Base-by-base conservation (phyloP, 2,329 filamentous ascomycete genomes). In the Hymenoscyphus linearis region DNA sequence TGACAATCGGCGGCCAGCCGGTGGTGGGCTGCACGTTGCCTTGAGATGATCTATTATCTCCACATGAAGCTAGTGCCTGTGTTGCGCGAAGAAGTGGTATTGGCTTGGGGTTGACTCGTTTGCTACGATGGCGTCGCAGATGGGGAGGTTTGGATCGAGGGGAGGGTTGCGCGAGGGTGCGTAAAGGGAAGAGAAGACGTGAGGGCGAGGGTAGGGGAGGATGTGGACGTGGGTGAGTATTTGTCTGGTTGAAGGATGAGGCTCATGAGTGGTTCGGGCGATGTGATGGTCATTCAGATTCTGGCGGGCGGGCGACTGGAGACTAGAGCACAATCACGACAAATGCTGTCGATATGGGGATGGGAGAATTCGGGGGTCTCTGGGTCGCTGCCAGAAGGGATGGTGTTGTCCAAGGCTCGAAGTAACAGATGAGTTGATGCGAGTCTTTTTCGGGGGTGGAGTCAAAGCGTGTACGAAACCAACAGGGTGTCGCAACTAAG, bases 21-120 rank as follows among this genome's bases (percentile, higher is more conserved):
- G 47, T 60, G 55, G 58, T 64, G 63, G 64, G 64, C 61, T 69
- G 68, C 67, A 68, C 63, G 64, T 58, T 67, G 61, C 67, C 69
- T 67, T 64, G 61, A 37, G 44, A 55, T 62, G 56, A 59, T 67
- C 63, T 64, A 57, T 62, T 66, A 65, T 52, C 61, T 68, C 64
- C 65, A 68, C 67, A 69, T 69, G 55, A 62, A 64, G 67, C 64
- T 66, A 69, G 57, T 62, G 60, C 40, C 58, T 68, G 67, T 70
- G 63, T 64, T 62, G 64, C 67, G 61, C 65, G 68, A 69, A 61
- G 61, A 52, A 53, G 31, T 60, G 27, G 58, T 64, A 58, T 63
- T 62, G 60, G 58, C 64, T 52, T 62, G 57, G 57, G n/a, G 54
- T 61, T 55, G 55, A 55, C 52, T 66, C 60, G 67, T 69, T 69